These are phyloP conservation scores for Leavenworthia alabamica DNA, from an alignment of 345 rosid genomes.

Conservation along the genomic window DNA sequence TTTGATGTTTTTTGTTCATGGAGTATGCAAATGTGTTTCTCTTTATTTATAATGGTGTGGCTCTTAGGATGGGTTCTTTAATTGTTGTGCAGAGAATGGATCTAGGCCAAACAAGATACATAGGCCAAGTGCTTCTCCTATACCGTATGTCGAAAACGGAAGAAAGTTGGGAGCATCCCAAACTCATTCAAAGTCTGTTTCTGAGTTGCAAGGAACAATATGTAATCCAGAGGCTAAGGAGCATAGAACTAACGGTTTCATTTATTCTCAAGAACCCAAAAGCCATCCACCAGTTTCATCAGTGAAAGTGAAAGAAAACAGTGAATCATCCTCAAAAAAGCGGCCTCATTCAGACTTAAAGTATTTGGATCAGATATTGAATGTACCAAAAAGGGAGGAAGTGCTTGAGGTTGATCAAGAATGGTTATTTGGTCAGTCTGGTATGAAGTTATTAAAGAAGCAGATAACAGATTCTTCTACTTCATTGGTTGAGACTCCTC, in stretches of 20 bases:
- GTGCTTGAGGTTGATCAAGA: constrained; percentile 37
- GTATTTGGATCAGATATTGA: constrained; percentile 46
- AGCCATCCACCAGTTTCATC: constrained; percentile 25
- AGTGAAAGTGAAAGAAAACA: constrained; percentile 29
- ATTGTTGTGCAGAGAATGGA: constrained; percentile 42
- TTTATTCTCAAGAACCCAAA: constrained; percentile 26
- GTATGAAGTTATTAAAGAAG: constrained; percentile 27
- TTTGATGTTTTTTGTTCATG: background rate
- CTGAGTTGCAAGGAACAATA: constrained; percentile 29
- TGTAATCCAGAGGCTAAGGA: constrained; percentile 36
- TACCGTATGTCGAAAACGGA: constrained; percentile 43
- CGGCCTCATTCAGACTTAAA: constrained; percentile 71
- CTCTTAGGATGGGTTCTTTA: constrained; percentile 22
- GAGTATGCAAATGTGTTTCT: background rate
- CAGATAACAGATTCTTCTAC: constrained; percentile 23
- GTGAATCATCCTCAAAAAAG: constrained; percentile 36
- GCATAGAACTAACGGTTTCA: constrained; percentile 40
- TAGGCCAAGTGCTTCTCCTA: constrained; percentile 26
- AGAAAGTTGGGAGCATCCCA: constrained; percentile 31
- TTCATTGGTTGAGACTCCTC: constrained; percentile 15
- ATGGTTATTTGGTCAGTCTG: constrained; percentile 48
- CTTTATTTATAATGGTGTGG: background rate
- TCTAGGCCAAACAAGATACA: constrained; percentile 41
- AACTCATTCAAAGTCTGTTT: constrained; percentile 18
- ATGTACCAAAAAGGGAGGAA: constrained; percentile 54